Conservation (phyloP, 768 basidiomycete genomes). For the Amanita molliuscula region DNA sequence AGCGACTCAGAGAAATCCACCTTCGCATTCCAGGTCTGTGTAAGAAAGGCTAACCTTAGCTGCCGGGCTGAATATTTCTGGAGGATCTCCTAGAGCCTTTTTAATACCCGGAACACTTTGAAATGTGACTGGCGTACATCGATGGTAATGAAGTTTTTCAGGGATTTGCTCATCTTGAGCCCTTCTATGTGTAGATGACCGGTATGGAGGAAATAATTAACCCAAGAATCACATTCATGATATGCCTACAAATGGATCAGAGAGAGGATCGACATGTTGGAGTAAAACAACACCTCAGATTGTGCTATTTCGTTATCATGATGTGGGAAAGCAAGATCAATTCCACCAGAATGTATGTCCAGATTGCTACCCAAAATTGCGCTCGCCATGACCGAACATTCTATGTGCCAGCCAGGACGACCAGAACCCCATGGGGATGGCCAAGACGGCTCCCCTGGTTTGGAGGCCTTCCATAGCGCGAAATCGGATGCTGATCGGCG, state of each 20-base stretch:
- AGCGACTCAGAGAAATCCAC: slow-evolving; percentile 89
- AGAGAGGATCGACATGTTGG: background rate
- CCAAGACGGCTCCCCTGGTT: slow-evolving; percentile 96
- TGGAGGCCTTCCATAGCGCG: slow-evolving; percentile 96
- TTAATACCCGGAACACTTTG: background rate
- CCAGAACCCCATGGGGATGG: slow-evolving; percentile 92
- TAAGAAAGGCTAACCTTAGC: slow-evolving; percentile 83
- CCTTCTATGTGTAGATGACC: slow-evolving; percentile 98
- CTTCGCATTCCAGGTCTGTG: slow-evolving; percentile 85
- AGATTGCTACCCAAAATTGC: slow-evolving; percentile 83
- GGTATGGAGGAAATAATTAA: slow-evolving; percentile 98
- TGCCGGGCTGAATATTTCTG: slow-evolving; percentile 78
- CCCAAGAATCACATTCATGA: slow-evolving; percentile 88
- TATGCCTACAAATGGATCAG: slow-evolving; percentile 53
- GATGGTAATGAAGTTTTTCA: slow-evolving; percentile 99
- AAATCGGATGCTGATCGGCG: slow-evolving; percentile 87
- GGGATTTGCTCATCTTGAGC: slow-evolving; percentile 96
- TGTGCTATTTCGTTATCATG: slow-evolving; percentile 99
- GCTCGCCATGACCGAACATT: slow-evolving; percentile 97
- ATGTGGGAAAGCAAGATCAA: slow-evolving; percentile 97
- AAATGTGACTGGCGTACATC: slow-evolving; percentile 38
- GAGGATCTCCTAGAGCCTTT: slow-evolving; percentile 62
- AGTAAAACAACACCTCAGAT: slow-evolving; percentile 55
- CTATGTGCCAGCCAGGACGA: slow-evolving; percentile 99
- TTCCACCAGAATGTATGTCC: slow-evolving; percentile 97